A percentile compares a stretch with the other conserved stretches of the same genome.
These are phyloP conservation scores for Drosera capensis DNA, from an alignment of 148 eudicot genomes.

Conservation along the genomic window DNA sequence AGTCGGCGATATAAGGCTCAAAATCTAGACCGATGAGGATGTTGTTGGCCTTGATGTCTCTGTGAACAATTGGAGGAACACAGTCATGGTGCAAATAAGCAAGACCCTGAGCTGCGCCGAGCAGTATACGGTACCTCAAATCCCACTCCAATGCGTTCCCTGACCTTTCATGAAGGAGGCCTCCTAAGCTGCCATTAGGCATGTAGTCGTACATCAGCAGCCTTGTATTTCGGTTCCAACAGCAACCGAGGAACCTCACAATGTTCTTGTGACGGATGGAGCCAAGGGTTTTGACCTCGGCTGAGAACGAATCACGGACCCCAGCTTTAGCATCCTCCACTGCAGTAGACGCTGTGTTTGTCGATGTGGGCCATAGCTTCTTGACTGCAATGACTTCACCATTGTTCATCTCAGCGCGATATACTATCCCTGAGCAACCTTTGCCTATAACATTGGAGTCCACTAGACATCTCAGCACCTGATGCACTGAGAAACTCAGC, in stretches of 20 bases:
- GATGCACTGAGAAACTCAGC: constrained; percentile 58
- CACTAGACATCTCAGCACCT: constrained; percentile 49
- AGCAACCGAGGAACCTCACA: constrained; percentile 70
- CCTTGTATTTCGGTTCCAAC: constrained; percentile 63
- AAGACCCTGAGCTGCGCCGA: constrained; percentile 75
- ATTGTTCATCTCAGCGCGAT: constrained; percentile 55
- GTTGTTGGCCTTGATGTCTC: constrained; percentile 87
- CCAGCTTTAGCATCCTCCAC: constrained; percentile 24
- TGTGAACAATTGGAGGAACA: constrained; percentile 72
- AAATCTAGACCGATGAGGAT: constrained; percentile 79
- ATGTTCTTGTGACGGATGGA: constrained; percentile 80
- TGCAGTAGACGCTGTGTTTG: constrained; percentile 9
- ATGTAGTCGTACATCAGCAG: constrained; percentile 86
- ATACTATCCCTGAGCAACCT: constrained; percentile 82
- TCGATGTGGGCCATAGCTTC: constrained; percentile 61
- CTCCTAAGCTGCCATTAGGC: constrained; percentile 92
- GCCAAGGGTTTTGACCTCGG: constrained; percentile 79
- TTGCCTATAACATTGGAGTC: constrained; percentile 72
- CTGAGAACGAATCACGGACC: constrained; percentile 73
- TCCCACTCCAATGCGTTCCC: constrained; percentile 74
- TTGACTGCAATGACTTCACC: constrained; percentile 73
- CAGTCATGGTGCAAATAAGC: constrained; percentile 90
- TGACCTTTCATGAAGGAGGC: constrained; percentile 59
- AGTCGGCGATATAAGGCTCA: constrained; percentile 90
- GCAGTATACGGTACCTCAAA: constrained; percentile 49